These are phyloP conservation scores for Odonthalia washingtoniensis DNA, from an alignment of 31 red algal genomes.

Conservation along the genomic window DNA sequence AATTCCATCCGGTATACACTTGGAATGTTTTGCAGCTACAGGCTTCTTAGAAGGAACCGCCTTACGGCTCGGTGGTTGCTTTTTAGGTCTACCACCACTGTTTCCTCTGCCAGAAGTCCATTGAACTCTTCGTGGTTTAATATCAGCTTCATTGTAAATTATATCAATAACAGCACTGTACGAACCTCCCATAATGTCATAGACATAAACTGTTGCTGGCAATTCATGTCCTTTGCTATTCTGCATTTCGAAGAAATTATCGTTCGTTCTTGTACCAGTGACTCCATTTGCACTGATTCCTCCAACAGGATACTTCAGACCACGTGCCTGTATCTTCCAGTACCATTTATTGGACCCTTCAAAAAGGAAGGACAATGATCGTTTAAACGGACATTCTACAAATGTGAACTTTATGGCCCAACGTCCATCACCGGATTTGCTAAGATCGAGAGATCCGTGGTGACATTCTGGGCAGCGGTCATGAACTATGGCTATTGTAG, in stretches of 20 bases:
- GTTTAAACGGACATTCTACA: constrained; percentile 25
- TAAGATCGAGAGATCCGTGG: constrained; percentile 56
- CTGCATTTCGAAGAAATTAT: constrained; percentile 57
- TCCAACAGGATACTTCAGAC: constrained; percentile 29
- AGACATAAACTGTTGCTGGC: not conserved
- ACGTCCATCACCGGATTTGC: constrained; percentile 51
- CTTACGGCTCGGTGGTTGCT: not conserved
- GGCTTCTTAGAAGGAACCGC: not conserved
- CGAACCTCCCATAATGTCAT: not conserved
- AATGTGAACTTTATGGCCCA: constrained; percentile 47
- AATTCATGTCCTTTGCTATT: not conserved
- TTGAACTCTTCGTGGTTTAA: not conserved
- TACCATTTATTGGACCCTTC: constrained; percentile 55
- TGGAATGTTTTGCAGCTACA: not conserved
- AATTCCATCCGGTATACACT: not conserved
- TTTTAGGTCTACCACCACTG: not conserved
- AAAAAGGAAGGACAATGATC: constrained; percentile 42
- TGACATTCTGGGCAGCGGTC: constrained; percentile 65
- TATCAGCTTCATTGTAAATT: not conserved
- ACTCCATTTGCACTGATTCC: constrained; percentile 22
- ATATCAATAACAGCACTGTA: not conserved
- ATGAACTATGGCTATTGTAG: constrained; percentile 37
- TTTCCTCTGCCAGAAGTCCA: not conserved
- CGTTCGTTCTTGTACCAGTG: constrained; percentile 35
- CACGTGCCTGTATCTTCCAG: constrained; percentile 55